Conservation (phyloP, 2,329 filamentous ascomycete species). For the Incumbomyces delicatus region DNA sequence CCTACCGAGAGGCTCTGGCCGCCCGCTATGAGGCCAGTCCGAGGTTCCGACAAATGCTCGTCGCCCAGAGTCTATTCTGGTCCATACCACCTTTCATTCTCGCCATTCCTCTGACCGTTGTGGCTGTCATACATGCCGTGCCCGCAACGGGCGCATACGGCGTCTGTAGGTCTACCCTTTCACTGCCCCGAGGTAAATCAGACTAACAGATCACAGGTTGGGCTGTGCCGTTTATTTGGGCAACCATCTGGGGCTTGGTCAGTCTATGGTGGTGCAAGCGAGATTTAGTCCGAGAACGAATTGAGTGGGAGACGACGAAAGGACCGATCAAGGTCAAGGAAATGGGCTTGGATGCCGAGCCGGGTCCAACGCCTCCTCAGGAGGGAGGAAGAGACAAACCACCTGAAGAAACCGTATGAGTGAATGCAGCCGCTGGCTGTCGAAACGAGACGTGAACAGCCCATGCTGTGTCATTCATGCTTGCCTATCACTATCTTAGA, state of each 20-base stretch:
- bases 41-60: slow-evolving; percentile 45
- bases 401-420: too few relatives aligned
- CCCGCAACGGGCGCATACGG: slow-evolving; percentile 40
- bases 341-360: background rate
- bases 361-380: background rate
- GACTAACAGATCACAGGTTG: slow-evolving; percentile 25
- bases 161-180: slow-evolving; percentile 14
- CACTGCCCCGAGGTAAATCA: too few relatives aligned
- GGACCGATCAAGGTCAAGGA: slow-evolving; percentile 3
- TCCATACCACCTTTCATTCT: slow-evolving; percentile 41
- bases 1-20: slow-evolving; percentile 42
- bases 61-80: slow-evolving; percentile 49
- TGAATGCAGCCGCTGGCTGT: too few relatives aligned
- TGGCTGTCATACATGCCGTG: slow-evolving; percentile 38
- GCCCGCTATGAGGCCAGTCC: slow-evolving; percentile 45
- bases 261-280: slow-evolving; percentile 39
- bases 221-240: slow-evolving; percentile 35
- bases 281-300: slow-evolving; percentile 35
- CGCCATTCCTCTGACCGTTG: slow-evolving; percentile 37
- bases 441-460: too few relatives aligned
- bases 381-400: background rate
- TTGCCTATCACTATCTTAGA: too few relatives aligned
- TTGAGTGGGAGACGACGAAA: slow-evolving; percentile 28
- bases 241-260: slow-evolving; percentile 34
- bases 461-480: too few relatives aligned